Base-by-base conservation (phyloP, 2,329 filamentous ascomycete genomes). In the Claviceps cyperi region DNA sequence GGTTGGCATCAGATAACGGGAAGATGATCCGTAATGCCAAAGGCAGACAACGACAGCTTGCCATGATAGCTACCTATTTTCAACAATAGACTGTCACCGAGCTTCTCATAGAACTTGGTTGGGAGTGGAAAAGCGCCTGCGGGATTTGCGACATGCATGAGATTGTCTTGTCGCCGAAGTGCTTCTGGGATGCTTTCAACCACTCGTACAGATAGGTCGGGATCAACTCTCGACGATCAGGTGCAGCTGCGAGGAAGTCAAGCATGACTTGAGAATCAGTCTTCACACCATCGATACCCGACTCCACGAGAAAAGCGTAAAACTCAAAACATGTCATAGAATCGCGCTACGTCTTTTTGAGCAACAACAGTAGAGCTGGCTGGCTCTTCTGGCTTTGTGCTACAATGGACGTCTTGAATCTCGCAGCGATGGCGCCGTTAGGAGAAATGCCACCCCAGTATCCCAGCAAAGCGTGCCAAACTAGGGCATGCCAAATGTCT, bases 321-420 rank as follows among this genome's bases (percentile, higher is more conserved):
- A 97, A 97, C 63, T 97, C 91, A 98, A 63, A 97, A 97, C 63
- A 97, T 91, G 51, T 88, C 74, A 64, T 95, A 98, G 62, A 96
- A 86, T 32, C 74, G 75, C 11, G 71, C 67, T 1, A 91, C 78
- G 56, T 96, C 88, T 43, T 85, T 78, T 38, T 82, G 77, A 5
- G 82, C 81, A 21, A 97, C 75, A 1, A 88, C 78, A 0, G 79
- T 80, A 68, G 40, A 13, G 22, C 4, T 22, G 19, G 19, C 28
- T 44, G 21, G 37, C 7, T 84, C 19, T 76, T 78, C 0, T 80
- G 82, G 46, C 74, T 69, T 37, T 76, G 69, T 2, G 76, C 63
- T 1, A 81, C 70, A 47, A 74, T 72, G 2, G 82, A 69, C 0
- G 88, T 94, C 62, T 86, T 85, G 68, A 97, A 98, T 0, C 75